phyloP scores from a whole-genome alignment of 306 rosid genomes.

The Boehmeria nivea region DNA sequence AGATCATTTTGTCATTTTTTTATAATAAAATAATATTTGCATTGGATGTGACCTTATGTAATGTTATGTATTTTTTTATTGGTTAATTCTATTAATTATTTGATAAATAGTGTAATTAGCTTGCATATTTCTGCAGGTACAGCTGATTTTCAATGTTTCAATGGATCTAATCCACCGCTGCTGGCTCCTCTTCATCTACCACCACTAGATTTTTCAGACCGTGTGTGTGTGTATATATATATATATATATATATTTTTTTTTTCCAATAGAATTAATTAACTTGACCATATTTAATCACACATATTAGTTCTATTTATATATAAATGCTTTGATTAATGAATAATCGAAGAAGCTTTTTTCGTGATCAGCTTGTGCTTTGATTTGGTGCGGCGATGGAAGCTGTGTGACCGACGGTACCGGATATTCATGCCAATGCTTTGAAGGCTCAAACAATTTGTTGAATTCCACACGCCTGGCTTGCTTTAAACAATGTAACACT shows the following conservation, averaged over 20 bases:
- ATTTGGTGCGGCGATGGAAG: constrained; percentile 39
- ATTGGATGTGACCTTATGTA: too few species aligned
- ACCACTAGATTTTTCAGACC: constrained; percentile 3
- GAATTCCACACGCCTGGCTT: constrained; percentile 7
- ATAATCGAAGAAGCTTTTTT: background rate
- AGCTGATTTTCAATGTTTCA: constrained; percentile 17
- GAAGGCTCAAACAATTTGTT: constrained; percentile 26
- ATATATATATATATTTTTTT: too few species aligned
- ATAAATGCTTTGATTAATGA: too few species aligned
- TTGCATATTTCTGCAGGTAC: constrained; percentile 41
- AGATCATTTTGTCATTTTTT: too few species aligned
- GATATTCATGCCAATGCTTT: constrained; percentile 32
- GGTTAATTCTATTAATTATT: too few species aligned
- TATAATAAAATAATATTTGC: too few species aligned
- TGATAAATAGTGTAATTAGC: too few species aligned
- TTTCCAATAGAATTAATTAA: too few species aligned
- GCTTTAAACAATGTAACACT: constrained; percentile 46
- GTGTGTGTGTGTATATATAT: constrained; percentile 1
- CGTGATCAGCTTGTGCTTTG: constrained; percentile 23
- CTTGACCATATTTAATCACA: too few species aligned
- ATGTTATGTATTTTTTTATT: too few species aligned
- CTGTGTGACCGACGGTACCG: constrained; percentile 25
- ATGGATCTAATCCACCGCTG: constrained; percentile 2
- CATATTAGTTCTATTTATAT: too few species aligned
- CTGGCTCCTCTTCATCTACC: constrained; percentile 13